These are phyloP conservation scores for Ophiocordyceps camponoti-leonardi DNA, from an alignment of 2,329 filamentous ascomycete species.

Conservation along the genomic window DNA sequence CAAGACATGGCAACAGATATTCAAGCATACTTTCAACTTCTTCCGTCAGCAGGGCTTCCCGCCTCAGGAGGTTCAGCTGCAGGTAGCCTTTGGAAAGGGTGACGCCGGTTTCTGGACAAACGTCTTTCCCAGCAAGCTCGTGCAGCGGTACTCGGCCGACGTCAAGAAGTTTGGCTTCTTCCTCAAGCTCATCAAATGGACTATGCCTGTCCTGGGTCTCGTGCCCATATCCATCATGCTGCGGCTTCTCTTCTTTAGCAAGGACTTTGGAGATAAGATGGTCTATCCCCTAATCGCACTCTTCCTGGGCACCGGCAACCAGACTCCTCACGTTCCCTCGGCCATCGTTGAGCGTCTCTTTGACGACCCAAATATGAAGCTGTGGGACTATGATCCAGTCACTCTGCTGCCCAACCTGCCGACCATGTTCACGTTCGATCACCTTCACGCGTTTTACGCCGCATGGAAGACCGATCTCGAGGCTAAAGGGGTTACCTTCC, in stretches of 20 bases:
- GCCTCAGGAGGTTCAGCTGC: conserved; percentile 39
- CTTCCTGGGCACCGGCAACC: conserved; percentile 60
- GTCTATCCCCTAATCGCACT: conserved; percentile 55
- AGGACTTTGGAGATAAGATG: conserved; percentile 55
- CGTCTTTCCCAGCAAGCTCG: conserved; percentile 41
- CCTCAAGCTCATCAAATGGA: conserved; percentile 38
- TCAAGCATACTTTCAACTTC: conserved; percentile 51
- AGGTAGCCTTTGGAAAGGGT: conserved; percentile 46
- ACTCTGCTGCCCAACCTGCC: conserved; percentile 40
- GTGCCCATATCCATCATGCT: conserved; percentile 48
- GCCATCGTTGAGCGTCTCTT: conserved; percentile 48
- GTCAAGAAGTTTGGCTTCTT: conserved; percentile 38
- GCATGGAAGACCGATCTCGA: conserved; percentile 38
- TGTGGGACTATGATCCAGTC: conserved; percentile 40
- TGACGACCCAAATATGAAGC: conserved; percentile 37
- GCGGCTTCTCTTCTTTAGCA: conserved; percentile 49
- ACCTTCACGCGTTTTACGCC: conserved; percentile 42
- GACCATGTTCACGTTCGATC: conserved; percentile 49
- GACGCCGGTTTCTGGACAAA: conserved; percentile 46
- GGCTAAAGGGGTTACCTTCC: conserved; percentile 35
- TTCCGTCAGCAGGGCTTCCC: conserved; percentile 38
- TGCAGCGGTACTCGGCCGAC: conserved; percentile 36
- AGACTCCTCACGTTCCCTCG: conserved; percentile 52
- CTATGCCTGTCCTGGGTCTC: conserved; percentile 41
- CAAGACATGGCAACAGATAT: conserved; percentile 27